A percentile compares a stretch with the other conserved stretches of the same genome.
Evolutionary conservation across 805 yeast genomes (phyloP).

Genomic region (Brettanomyces bruxellensis): DNA sequence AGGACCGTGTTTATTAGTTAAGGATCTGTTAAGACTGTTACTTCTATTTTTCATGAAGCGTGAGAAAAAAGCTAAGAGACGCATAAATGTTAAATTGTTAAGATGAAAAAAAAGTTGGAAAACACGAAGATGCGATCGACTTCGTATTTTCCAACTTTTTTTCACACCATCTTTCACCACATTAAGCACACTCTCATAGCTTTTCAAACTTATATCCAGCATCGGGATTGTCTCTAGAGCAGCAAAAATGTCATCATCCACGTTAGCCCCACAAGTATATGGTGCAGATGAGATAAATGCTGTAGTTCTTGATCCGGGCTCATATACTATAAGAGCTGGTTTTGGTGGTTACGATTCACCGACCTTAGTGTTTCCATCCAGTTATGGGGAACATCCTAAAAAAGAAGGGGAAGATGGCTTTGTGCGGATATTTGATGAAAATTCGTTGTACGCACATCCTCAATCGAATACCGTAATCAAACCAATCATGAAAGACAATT

Average conservation of each 20-base stretch:
- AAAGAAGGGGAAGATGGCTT: constrained; percentile 8
- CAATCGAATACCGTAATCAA: constrained; percentile 42
- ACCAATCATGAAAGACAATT: constrained; percentile 51
- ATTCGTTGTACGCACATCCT: constrained; percentile 30
- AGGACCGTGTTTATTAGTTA: too few relatives aligned
- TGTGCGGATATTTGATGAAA: constrained; percentile 21
- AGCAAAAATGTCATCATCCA: constrained; percentile 9
- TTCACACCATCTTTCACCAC: too few relatives aligned
- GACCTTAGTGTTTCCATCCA: constrained; percentile 63
- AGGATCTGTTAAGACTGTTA: too few relatives aligned
- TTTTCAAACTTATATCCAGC: too few relatives aligned
- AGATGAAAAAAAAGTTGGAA: too few relatives aligned
- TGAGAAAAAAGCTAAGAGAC: too few relatives aligned
- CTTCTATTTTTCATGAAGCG: too few relatives aligned
- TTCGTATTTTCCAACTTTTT: too few relatives aligned
- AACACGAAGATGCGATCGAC: too few relatives aligned
- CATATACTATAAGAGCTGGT: constrained; percentile 75
- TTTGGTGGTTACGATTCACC: constrained; percentile 93
- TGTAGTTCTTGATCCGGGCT: constrained; percentile 86
- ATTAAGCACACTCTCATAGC: too few relatives aligned
- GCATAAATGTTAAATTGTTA: too few relatives aligned
- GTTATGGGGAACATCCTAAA: constrained; percentile 25
- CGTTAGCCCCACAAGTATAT: constrained; percentile 40
- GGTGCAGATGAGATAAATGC: constrained; percentile 85
- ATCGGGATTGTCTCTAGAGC: too few relatives aligned